phyloP scores from a whole-genome alignment of 306 rosid genomes.

The Urtica urens region DNA sequence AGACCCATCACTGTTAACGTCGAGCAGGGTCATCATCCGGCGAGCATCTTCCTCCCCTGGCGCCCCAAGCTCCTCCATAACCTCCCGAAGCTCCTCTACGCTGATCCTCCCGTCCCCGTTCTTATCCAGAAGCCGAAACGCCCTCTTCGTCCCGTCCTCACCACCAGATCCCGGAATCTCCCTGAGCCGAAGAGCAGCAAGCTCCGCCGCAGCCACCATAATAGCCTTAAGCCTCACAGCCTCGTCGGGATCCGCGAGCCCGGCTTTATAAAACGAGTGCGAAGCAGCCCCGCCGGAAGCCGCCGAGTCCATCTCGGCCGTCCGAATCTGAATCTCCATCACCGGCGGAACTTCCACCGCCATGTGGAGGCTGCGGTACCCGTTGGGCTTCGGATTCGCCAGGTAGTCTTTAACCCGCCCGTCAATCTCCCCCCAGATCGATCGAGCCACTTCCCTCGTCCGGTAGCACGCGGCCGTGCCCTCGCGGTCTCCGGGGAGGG shows the following conservation, averaged over 20 bases:
- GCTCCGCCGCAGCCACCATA: slow-evolving; percentile 89
- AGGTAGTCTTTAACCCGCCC: slow-evolving; percentile 71
- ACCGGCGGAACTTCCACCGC: slow-evolving; percentile 67
- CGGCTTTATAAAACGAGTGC: slow-evolving; percentile 82
- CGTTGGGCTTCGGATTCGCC: slow-evolving; percentile 72
- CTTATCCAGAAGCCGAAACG: slow-evolving; percentile 78
- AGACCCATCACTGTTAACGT: slow-evolving; percentile 54
- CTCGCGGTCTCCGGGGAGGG: slow-evolving; percentile 27
- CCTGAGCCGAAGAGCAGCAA: slow-evolving; percentile 76
- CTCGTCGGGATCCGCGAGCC: slow-evolving; percentile 77
- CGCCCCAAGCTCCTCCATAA: slow-evolving; percentile 92
- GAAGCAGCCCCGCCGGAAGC: slow-evolving; percentile 87
- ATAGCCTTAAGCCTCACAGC: slow-evolving; percentile 78
- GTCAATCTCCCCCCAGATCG: slow-evolving; percentile 76
- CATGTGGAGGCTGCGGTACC: slow-evolving; percentile 84
- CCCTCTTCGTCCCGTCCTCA: slow-evolving; percentile 44
- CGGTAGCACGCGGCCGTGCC: slow-evolving; percentile 80
- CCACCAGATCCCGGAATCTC: slow-evolving; percentile 51
- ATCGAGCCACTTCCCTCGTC: slow-evolving; percentile 38
- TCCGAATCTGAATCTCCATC: slow-evolving; percentile 88
- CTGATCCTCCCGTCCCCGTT: slow-evolving; percentile 90
- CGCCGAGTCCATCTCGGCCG: slow-evolving; percentile 65
- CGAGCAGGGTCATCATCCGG: slow-evolving; percentile 52
- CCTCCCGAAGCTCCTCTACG: slow-evolving; percentile 79
- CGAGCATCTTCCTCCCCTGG: slow-evolving; percentile 86